phyloP scores from a whole-genome alignment of 257 asterid species.

The Solanum corneliomulleri region DNA sequence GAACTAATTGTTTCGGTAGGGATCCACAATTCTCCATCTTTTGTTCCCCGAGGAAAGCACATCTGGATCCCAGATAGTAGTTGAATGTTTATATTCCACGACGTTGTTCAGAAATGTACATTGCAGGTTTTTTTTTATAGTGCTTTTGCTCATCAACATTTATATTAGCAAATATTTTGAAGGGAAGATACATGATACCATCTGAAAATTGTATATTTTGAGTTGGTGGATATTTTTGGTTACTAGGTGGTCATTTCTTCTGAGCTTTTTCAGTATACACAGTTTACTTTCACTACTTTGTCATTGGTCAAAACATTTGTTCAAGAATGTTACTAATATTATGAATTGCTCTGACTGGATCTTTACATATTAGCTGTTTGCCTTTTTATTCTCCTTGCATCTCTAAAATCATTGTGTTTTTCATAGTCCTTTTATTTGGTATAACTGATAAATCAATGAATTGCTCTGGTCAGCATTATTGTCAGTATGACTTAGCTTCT shows the following conservation, averaged over 20 bases:
- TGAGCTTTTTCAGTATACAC: neutral
- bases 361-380: neutral
- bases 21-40: conserved; percentile 40
- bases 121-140: conserved; percentile 13
- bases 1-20: conserved; percentile 28
- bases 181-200: neutral
- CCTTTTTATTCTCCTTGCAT: neutral
- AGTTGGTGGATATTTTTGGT: neutral
- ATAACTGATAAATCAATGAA: neutral
- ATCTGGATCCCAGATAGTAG: conserved; percentile 11
- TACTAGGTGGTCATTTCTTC: neutral
- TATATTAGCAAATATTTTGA: neutral
- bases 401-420: neutral
- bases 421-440: neutral
- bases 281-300: neutral
- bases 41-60: conserved; percentile 57
- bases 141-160: neutral
- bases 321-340: neutral
- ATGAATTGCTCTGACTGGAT: neutral
- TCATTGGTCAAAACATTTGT: neutral
- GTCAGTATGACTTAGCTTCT: neutral
- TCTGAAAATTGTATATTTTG: neutral
- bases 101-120: conserved; percentile 19
- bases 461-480: neutral
- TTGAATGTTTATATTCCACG: neutral